Evolutionary conservation across 2,329 filamentous ascomycete species (phyloP), one percentile per base, ranked within the genome.

Genomic region (Mycosphaerella arachidis): DNA sequence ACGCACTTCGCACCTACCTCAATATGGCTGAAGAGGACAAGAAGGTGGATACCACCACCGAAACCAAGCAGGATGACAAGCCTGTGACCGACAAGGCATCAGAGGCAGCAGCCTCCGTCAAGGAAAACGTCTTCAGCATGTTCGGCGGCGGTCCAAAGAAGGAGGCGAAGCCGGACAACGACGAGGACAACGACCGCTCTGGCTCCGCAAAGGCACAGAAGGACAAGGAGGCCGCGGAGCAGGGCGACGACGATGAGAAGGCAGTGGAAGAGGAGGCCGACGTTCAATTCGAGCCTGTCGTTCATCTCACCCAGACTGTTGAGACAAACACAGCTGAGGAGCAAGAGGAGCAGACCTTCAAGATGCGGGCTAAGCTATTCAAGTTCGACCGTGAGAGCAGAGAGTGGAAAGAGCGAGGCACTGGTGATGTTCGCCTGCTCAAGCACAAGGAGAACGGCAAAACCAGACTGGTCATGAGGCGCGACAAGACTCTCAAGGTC

Each of bases 301-400:
- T 96, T 73, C 92, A 87, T 80, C 84, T 99, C 74, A 97, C 93
- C 64, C 91, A 99, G 83, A 94, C 95, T 82, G 89, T 97, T 72
- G 93, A 97, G 74, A 89, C 86, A 74, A 96, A 96, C 85, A 97
- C 94, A 78, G 96, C 97, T 81, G 94, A 99, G 80, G 94, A 99
- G 83, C 86, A 88, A 50, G 94, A 99, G 83, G 92, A 97, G 82
- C 91, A 96, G 82, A 83, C 86, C 43, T 99, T 97, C 87, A 97
- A 97, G 88, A 97, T 97, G 93, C 91, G 94, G 72, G 94, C 94
- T 74, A 99, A 99, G 86, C 89, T 99, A 67, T 99, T 99, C 88
- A 93, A 92, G 82, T 99, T 97, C 77, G 88, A 96, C 79, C 86
- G 90, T 70, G 91, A 96, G 56, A 86, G 84, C 70, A 88, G 88